A percentile compares a stretch with the other conserved stretches of the same genome.
phyloP scores from a whole-genome alignment of 2,329 filamentous ascomycete species.

The Penicillium sp. region DNA sequence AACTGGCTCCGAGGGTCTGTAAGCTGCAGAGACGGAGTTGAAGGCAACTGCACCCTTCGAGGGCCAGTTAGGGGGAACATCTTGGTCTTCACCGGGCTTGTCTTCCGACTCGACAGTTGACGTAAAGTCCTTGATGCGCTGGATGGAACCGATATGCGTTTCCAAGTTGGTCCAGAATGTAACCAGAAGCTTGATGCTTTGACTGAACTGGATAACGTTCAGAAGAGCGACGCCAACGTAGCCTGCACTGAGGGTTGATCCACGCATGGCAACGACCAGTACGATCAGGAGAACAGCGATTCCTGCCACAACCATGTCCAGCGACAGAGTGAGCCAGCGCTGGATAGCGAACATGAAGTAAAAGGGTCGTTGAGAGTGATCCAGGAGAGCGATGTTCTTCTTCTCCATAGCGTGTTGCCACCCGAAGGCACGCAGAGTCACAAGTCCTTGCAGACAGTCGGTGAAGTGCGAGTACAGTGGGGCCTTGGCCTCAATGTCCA shows the following conservation, averaged over 20 bases:
- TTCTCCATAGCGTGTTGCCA: constrained; percentile 50
- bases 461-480: constrained; percentile 59
- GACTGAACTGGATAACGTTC: constrained; percentile 55
- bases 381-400: constrained; percentile 50
- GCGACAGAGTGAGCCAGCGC: constrained; percentile 54
- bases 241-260: constrained; percentile 45
- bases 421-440: constrained; percentile 57
- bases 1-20: constrained; percentile 40
- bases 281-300: constrained; percentile 51
- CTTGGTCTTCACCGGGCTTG: constrained; percentile 39
- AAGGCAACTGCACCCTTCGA: constrained; percentile 44
- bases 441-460: constrained; percentile 55
- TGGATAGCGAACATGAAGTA: constrained; percentile 59
- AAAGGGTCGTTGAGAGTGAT: constrained; percentile 56
- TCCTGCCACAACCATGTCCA: constrained; percentile 51
- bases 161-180: constrained; percentile 58
- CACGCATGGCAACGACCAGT: constrained; percentile 47
- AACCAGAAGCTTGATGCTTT: constrained; percentile 52
- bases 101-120: constrained; percentile 47
- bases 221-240: constrained; percentile 54
- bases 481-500: constrained; percentile 62
- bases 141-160: constrained; percentile 57
- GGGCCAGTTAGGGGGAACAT: constrained; percentile 45
- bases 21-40: constrained; percentile 45
- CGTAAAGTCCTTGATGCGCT: constrained; percentile 55